phyloP scores from a whole-genome alignment of 768 basidiomycete species.

The Rhizopogon rudus region DNA sequence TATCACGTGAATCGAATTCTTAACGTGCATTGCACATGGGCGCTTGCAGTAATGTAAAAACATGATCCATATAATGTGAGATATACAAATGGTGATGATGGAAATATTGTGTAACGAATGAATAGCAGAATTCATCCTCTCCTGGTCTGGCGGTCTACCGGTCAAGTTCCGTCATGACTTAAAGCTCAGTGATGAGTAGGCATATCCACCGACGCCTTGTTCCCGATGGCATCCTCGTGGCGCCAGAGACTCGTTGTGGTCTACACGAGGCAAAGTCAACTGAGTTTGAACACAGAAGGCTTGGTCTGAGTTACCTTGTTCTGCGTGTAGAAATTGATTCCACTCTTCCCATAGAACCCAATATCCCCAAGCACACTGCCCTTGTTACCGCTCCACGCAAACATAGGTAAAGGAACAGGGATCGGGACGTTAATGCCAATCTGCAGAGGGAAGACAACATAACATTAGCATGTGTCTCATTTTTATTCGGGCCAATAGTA shows the following conservation, averaged over 20 bases:
- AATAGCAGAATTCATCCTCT: neutral
- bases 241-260: slow-evolving; percentile 93
- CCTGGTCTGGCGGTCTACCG: neutral
- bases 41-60: slow-evolving; percentile 3
- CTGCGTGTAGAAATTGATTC: slow-evolving; percentile 94
- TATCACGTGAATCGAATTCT: neutral
- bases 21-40: neutral
- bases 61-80: neutral
- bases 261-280: slow-evolving; percentile 32
- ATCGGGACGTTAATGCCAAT: slow-evolving; percentile 93
- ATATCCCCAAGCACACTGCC: slow-evolving; percentile 81
- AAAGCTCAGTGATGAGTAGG: slow-evolving; percentile 36
- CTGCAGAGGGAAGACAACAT: neutral
- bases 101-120: neutral
- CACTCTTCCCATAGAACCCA: slow-evolving; percentile 89
- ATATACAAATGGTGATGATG: neutral
- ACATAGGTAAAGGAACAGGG: slow-evolving; percentile 92
- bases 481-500: neutral
- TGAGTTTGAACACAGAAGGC: neutral
- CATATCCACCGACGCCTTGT: slow-evolving; percentile 81
- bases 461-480: neutral
- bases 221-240: slow-evolving; percentile 77
- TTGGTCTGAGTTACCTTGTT: slow-evolving; percentile 57
- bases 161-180: neutral
- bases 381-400: slow-evolving; percentile 96